Percentiles rank a stretch among this genome's conserved stretches.
These are phyloP conservation scores for Vigna hirtella DNA, from an alignment of 306 rosid genomes.

Conservation along the genomic window DNA sequence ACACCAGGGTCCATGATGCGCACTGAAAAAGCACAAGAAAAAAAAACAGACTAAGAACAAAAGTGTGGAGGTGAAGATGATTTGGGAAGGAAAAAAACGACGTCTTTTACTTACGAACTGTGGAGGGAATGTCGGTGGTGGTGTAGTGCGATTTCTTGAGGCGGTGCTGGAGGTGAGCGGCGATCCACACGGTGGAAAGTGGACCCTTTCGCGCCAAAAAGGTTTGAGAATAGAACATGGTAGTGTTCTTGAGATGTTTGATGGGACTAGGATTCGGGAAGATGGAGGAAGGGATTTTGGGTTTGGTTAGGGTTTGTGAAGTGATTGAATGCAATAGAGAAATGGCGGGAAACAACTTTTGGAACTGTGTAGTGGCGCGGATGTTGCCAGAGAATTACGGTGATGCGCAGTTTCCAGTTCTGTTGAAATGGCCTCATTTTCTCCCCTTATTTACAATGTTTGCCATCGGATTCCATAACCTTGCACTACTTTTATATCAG, in stretches of 20 bases:
- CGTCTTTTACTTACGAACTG: conserved; percentile 64
- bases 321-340: not conserved
- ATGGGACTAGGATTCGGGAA: not conserved
- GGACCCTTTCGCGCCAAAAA: conserved; percentile 89
- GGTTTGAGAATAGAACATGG: conserved; percentile 88
- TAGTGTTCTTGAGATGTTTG: not conserved
- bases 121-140: conserved; percentile 68
- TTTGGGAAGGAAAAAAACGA: not conserved
- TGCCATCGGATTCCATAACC: no score
- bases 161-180: conserved; percentile 90
- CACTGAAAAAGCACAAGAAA: conserved; percentile 44
- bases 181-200: conserved; percentile 88
- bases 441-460: not conserved
- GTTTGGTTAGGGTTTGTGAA: conserved; percentile 1
- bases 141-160: conserved; percentile 83
- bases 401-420: not conserved
- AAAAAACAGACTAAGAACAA: not conserved
- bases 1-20: conserved; percentile 90
- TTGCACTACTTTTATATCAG: no score
- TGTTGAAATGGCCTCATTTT: not conserved
- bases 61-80: not conserved
- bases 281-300: not conserved
- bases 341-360: conserved; percentile 37
- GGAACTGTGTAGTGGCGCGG: conserved; percentile 13
- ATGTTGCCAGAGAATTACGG: no score